Evolutionary conservation across 2,329 filamentous ascomycete genomes (phyloP).

Genomic region (Geosmithia putterillii): DNA sequence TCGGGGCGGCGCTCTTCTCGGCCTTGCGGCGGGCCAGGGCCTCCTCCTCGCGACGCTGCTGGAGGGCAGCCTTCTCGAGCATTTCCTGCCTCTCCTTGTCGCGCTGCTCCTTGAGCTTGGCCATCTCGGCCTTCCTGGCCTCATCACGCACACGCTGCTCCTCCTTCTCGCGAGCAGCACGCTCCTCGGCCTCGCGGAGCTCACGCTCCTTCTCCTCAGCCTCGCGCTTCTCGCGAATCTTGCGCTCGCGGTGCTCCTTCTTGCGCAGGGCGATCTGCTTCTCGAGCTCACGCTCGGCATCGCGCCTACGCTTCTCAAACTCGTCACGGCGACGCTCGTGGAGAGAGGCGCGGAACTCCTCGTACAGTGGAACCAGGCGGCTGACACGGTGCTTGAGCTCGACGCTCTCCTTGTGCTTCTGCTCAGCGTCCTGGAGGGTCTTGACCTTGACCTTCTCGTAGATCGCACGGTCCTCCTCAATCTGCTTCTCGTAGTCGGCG

Average conservation of each 20-base stretch:
- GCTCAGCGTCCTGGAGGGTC: slow-evolving; percentile 67
- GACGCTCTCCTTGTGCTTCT: slow-evolving; percentile 85
- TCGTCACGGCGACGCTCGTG: slow-evolving; percentile 83
- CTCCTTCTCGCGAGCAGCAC: slow-evolving; percentile 67
- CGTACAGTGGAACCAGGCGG: slow-evolving; percentile 74
- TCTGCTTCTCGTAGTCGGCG: slow-evolving; percentile 75
- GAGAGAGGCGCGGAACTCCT: slow-evolving; percentile 69
- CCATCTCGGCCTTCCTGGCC: slow-evolving; percentile 60
- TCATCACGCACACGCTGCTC: slow-evolving; percentile 72
- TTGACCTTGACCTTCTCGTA: slow-evolving; percentile 72
- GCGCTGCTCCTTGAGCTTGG: slow-evolving; percentile 53
- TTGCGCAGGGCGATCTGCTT: slow-evolving; percentile 79
- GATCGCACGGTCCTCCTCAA: slow-evolving; percentile 61
- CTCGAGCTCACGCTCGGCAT: slow-evolving; percentile 86
- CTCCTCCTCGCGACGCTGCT: slow-evolving; percentile 79
- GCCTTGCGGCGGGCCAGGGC: slow-evolving; percentile 64
- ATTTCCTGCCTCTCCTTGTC: slow-evolving; percentile 57
- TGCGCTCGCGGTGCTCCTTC: slow-evolving; percentile 77
- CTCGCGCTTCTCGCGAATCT: slow-evolving; percentile 72
- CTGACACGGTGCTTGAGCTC: slow-evolving; percentile 87
- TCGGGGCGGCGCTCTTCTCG: slow-evolving; percentile 30
- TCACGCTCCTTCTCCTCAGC: slow-evolving; percentile 72
- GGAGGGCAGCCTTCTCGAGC: slow-evolving; percentile 51
- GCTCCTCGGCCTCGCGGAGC: slow-evolving; percentile 76
- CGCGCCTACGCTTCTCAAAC: slow-evolving; percentile 87